Percentiles rank a stretch among this genome's conserved stretches.
Evolutionary conservation across 495 filamentous ascomycete genomes (phyloP).

Genomic region (Lophium mytilinum): DNA sequence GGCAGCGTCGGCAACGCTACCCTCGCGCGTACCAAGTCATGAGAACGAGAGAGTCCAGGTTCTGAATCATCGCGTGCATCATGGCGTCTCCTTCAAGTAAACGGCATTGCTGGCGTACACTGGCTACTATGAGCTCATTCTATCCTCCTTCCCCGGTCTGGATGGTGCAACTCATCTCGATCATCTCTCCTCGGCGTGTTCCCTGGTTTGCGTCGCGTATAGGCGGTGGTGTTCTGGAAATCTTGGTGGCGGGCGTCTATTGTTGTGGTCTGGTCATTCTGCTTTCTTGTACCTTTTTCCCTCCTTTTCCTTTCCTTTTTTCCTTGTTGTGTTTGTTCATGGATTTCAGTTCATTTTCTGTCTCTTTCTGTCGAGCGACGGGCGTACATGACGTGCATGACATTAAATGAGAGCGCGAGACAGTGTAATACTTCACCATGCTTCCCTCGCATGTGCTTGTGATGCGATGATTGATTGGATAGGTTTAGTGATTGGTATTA

Average conservation of each 20-base stretch:
- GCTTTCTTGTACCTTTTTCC: neutral
- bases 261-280: neutral
- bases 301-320: neutral
- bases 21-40: conserved; percentile 9
- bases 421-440: neutral
- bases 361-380: neutral
- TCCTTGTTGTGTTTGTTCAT: neutral
- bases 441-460: too few species aligned
- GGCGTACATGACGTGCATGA: neutral
- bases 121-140: neutral
- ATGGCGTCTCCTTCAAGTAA: neutral
- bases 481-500: too few species aligned
- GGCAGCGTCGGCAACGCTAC: conserved; percentile 55
- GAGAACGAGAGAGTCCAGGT: neutral
- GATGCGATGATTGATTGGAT: too few species aligned
- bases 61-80: neutral
- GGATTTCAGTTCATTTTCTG: neutral
- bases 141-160: neutral
- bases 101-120: conserved; percentile 1
- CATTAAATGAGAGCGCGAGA: neutral
- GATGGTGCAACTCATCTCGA: too few species aligned
- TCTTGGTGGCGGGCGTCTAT: too few species aligned
- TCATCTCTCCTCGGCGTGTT: neutral
- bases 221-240: neutral
- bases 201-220: neutral